Evolutionary conservation across 2,329 filamentous ascomycete genomes (phyloP).

Genomic region (Dothistroma pini): DNA sequence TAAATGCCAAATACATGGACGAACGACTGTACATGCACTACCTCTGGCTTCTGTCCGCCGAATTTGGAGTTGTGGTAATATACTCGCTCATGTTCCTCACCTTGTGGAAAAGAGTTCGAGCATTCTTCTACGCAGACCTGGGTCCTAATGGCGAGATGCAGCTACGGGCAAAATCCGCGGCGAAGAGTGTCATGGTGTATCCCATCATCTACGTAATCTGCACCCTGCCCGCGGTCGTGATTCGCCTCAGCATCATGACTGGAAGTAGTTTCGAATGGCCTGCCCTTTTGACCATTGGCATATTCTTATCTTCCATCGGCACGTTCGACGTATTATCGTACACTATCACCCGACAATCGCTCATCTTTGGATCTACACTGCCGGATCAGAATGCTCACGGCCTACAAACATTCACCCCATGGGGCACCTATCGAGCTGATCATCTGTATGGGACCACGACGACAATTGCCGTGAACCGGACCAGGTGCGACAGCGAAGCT

Average conservation of each 20-base stretch:
- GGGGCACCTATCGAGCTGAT: slow-evolving; percentile 20
- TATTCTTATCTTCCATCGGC: slow-evolving; percentile 56
- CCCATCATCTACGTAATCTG: slow-evolving; percentile 65
- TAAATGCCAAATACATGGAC: slow-evolving; percentile 50
- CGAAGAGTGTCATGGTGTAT: slow-evolving; percentile 60
- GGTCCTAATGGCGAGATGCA: slow-evolving; percentile 25
- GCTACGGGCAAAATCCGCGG: slow-evolving; percentile 37
- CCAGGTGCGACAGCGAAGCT: not conserved
- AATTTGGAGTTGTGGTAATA: slow-evolving; percentile 50
- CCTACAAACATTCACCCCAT: slow-evolving; percentile 23
- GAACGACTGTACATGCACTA: slow-evolving; percentile 61
- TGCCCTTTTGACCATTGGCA: slow-evolving; percentile 50
- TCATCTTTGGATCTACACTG: slow-evolving; percentile 51
- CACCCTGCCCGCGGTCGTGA: slow-evolving; percentile 61
- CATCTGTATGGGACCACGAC: slow-evolving; percentile 25
- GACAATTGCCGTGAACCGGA: slow-evolving; percentile 19
- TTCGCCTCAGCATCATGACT: slow-evolving; percentile 60
- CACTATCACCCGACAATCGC: slow-evolving; percentile 51
- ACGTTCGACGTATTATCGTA: slow-evolving; percentile 57
- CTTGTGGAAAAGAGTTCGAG: slow-evolving; percentile 38
- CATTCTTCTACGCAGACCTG: slow-evolving; percentile 35
- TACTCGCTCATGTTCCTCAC: slow-evolving; percentile 45
- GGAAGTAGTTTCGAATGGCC: slow-evolving; percentile 39
- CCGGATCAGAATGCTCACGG: slow-evolving; percentile 28
- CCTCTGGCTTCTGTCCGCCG: slow-evolving; percentile 57